These are phyloP conservation scores for Dioszegia aurantiaca DNA, from an alignment of 768 basidiomycete species.

Conservation along the genomic window DNA sequence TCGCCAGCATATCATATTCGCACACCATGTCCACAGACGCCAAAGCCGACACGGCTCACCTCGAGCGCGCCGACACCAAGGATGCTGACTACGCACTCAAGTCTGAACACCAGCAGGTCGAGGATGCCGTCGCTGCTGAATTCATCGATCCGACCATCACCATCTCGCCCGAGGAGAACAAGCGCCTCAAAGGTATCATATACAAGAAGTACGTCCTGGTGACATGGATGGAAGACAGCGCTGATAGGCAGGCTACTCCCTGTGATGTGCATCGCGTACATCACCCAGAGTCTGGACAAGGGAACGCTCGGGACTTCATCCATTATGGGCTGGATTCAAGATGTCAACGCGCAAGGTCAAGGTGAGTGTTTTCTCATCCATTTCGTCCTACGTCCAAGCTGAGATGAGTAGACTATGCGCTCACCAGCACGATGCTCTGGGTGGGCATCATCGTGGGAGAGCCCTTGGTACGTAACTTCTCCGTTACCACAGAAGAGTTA, in stretches of 20 bases:
- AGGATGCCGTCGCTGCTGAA: slow-evolving; percentile 23
- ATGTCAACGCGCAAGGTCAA: slow-evolving; percentile 8
- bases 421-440: slow-evolving; percentile 38
- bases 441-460: slow-evolving; percentile 36
- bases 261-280: slow-evolving; percentile 23
- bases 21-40: neutral
- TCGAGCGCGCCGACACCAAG: neutral
- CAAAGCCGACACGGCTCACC: neutral
- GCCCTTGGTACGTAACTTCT: slow-evolving; percentile 10
- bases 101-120: slow-evolving; percentile 11
- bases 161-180: slow-evolving; percentile 48
- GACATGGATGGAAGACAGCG: neutral
- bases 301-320: slow-evolving; percentile 21
- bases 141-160: slow-evolving; percentile 28
- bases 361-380: no score
- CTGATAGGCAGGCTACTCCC: slow-evolving; percentile 18
- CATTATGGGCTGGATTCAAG: slow-evolving; percentile 20
- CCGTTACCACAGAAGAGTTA: no score
- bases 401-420: slow-evolving; percentile 20
- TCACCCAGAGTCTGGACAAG: slow-evolving; percentile 36
- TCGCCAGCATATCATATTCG: no score
- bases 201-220: slow-evolving; percentile 24
- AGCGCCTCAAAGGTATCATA: slow-evolving; percentile 24
- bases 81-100: neutral
- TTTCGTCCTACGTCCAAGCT: no score